Evolutionary conservation across 2,329 filamentous ascomycete species (phyloP).

Genomic region (Neurospora sp.): DNA sequence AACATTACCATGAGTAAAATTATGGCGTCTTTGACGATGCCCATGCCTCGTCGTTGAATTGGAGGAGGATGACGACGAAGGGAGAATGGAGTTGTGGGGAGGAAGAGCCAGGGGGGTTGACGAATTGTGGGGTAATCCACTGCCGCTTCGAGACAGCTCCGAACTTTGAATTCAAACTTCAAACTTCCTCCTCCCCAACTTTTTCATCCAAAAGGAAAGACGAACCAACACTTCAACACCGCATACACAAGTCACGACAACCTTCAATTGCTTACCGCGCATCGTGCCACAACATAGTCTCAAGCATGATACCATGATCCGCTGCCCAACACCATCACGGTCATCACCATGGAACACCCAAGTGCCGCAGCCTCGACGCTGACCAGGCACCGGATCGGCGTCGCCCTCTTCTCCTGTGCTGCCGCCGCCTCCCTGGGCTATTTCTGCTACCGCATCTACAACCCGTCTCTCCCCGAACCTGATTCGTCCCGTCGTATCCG

Average conservation of each 20-base stretch:
- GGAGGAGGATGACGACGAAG: neutral
- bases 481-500: slow-evolving; percentile 36
- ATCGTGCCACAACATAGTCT: neutral
- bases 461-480: slow-evolving; percentile 16
- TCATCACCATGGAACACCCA: slow-evolving; percentile 17
- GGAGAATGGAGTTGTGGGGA: neutral
- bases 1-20: neutral
- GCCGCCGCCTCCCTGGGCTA: slow-evolving; percentile 49
- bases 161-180: neutral
- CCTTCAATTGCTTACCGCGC: neutral
- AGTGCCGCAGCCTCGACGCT: slow-evolving; percentile 40
- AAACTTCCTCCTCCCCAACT: neutral
- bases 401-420: slow-evolving; percentile 45
- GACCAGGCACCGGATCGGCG: slow-evolving; percentile 42
- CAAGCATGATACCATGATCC: neutral
- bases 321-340: neutral
- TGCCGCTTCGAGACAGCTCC: neutral
- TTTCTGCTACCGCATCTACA: slow-evolving; percentile 38
- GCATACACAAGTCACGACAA: neutral
- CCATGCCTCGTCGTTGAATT: neutral
- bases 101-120: neutral
- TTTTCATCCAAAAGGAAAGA: neutral
- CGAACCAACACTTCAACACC: neutral
- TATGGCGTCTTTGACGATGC: neutral
- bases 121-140: neutral